Evolutionary conservation across 371 early-diverging fungal genomes (phyloP).

Genomic region (Saksenaea vasiformis): DNA sequence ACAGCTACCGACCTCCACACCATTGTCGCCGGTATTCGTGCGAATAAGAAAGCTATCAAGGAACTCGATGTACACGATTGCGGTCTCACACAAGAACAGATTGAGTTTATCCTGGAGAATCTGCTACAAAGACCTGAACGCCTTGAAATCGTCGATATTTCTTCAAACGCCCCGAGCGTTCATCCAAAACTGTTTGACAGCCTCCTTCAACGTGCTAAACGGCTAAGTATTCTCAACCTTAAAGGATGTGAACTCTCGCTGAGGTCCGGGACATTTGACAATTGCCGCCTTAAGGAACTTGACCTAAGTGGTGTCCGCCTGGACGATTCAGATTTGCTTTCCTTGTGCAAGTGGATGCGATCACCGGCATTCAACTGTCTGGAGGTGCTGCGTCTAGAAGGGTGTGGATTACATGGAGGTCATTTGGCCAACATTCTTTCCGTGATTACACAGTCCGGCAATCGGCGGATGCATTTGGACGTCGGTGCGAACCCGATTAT

Average conservation of each 20-base stretch:
- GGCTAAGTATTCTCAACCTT: conserved; percentile 21
- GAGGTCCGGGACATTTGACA: conserved; percentile 18
- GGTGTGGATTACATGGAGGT: conserved; percentile 33
- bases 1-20: conserved; percentile 24
- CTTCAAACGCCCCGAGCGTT: conserved; percentile 11
- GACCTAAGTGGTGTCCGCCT: conserved; percentile 26
- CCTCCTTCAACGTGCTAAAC: conserved; percentile 24
- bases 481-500: conserved; percentile 35
- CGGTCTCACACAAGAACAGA: conserved; percentile 21
- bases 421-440: conserved; percentile 30
- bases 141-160: conserved; percentile 22
- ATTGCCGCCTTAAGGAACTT: conserved; percentile 16
- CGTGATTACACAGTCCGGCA: conserved; percentile 31
- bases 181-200: conserved; percentile 19
- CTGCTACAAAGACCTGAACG: conserved; percentile 20
- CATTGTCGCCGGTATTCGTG: conserved; percentile 29
- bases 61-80: conserved; percentile 35
- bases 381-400: conserved; percentile 25
- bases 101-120: conserved; percentile 28
- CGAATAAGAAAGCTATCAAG: conserved; percentile 24
- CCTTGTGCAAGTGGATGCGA: conserved; percentile 35
- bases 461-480: conserved; percentile 32
- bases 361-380: conserved; percentile 27
- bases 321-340: conserved; percentile 7
- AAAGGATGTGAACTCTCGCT: conserved; percentile 15